Evolutionary conservation across 192 early-diverging fungal genomes (phyloP), one percentile per base, ranked within the genome.

Genomic region (Dissophora globulifera): DNA sequence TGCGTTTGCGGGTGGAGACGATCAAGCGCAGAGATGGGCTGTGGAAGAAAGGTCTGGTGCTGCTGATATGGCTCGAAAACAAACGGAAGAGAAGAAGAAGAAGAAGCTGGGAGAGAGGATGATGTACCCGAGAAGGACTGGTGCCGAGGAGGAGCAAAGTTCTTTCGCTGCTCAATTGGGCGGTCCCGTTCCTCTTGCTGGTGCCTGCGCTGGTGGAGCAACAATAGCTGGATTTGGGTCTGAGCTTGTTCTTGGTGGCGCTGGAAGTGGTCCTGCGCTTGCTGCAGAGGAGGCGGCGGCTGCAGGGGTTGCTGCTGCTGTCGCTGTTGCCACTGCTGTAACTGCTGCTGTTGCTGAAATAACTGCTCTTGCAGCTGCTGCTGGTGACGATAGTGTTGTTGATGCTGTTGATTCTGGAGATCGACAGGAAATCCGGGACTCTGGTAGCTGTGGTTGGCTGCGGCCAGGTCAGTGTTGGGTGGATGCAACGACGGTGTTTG

Each of bases 171-270:
- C n/a, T 59, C 47, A 22, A 51, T 35, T 46, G 57, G 57, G 2
- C 40, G 50, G 20, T 31, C 19, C 29, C 33, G 50, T 23, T 64
- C 41, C 29, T 46, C 38, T 2, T 32, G 16, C 20, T 46, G 50
- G 40, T 56, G 50, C 29, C 46, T 57, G 8, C 55, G 65, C 22
- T 69, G 61, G 26, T 74, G 60, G 16, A 51, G 16, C 32, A 57
- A 62, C 9, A 75, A 43, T 19, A 41, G 62, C 33, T 75, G 62
- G 17, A 57, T 20, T 31, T 75, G 70, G 62, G 60, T 32, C 41
- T 65, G 70, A 3, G 62, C 33, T 17, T 48, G 55, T 4, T 47
- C 42, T 2, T 75, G 62, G 16, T 65, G 54, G 11, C 23, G 70
- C 25, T 59, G 70, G 50, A 20, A 41, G 35, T 56, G 64, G 12